Conservation (phyloP, 176 grass and related monocot species). For the Oryza rufipogon region DNA sequence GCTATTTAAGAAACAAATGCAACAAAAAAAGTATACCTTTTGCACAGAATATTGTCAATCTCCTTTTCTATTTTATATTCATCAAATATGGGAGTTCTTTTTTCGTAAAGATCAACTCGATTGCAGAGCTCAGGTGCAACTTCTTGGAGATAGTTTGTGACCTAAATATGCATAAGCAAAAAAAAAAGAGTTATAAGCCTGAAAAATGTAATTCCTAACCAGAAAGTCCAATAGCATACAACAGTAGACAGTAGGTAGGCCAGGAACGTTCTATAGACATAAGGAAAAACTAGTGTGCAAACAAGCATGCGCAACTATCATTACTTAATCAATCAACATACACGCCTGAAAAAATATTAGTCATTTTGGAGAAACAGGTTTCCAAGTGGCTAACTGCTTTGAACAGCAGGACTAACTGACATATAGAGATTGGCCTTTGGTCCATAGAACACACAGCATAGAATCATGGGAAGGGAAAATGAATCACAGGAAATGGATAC, state of each 20-base stretch:
- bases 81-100: slow-evolving; percentile 90
- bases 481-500: slow-evolving; percentile 30
- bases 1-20: neutral
- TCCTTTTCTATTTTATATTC: slow-evolving; percentile 93
- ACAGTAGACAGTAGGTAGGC: slow-evolving; percentile 10
- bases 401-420: slow-evolving; percentile 5
- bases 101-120: slow-evolving; percentile 81
- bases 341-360: slow-evolving; percentile 20
- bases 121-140: slow-evolving; percentile 89
- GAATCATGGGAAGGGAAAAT: slow-evolving; percentile 2
- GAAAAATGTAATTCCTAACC: slow-evolving; percentile 23
- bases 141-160: slow-evolving; percentile 86
- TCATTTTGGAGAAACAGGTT: slow-evolving; percentile 27
- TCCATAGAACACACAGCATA: slow-evolving; percentile 17
- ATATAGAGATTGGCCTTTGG: slow-evolving; percentile 25
- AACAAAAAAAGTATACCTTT: slow-evolving; percentile 61
- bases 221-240: slow-evolving; percentile 12
- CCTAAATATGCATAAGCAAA: slow-evolving; percentile 48
- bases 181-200: neutral
- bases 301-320: slow-evolving; percentile 5
- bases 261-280: neutral
- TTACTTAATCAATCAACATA: neutral
- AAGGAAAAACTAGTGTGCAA: slow-evolving; percentile 7
- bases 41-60: slow-evolving; percentile 88
- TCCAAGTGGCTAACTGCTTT: neutral